Evolutionary conservation across 208 protist genomes (phyloP).

Genomic region (Trichomonas vaginalis): DNA sequence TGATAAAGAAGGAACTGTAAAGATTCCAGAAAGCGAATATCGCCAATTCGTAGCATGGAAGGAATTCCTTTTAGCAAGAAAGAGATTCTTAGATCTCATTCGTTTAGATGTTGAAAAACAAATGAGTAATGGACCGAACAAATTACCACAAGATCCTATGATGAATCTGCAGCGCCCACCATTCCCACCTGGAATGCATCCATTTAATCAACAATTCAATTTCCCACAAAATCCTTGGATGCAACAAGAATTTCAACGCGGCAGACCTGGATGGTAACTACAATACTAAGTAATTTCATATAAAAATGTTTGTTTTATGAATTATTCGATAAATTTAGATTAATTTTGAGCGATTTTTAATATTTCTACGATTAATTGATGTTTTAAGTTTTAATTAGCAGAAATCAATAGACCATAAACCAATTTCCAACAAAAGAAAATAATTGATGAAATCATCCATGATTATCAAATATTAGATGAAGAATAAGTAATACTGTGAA

Average conservation of each 20-base stretch:
- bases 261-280: background rate
- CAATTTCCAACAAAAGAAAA: too few species aligned
- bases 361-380: too few species aligned
- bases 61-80: background rate
- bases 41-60: background rate
- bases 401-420: too few species aligned
- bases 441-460: too few species aligned
- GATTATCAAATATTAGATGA: too few species aligned
- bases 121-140: background rate
- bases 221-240: background rate
- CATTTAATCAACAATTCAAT: background rate
- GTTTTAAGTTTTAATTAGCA: too few species aligned
- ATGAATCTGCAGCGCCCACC: background rate
- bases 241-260: background rate
- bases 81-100: background rate
- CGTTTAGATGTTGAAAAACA: background rate
- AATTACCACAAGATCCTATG: background rate
- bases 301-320: too few species aligned
- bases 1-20: background rate
- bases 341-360: too few species aligned
- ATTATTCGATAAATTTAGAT: too few species aligned
- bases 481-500: too few species aligned
- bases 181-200: background rate
- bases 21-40: background rate
- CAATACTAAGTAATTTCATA: too few species aligned